Percentiles rank a stretch among this genome's conserved stretches.
phyloP scores from a whole-genome alignment of 2,329 filamentous ascomycete genomes.

The Aspergillus flavus region DNA sequence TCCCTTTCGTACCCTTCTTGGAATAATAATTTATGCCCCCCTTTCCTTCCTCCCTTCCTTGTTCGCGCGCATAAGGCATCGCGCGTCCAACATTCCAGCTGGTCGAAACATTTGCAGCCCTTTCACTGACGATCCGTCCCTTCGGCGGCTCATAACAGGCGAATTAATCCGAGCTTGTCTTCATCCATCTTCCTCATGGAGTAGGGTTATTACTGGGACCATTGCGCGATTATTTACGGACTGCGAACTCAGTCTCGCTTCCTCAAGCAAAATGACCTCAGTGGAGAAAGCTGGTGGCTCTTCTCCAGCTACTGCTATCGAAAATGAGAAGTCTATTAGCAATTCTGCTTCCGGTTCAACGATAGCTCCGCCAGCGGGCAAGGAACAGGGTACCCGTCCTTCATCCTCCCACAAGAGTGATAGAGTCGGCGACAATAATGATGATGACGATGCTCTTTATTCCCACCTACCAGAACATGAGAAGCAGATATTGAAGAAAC shows the following conservation, averaged over 20 bases:
- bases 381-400: constrained; percentile 20
- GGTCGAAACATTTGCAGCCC: too few relatives aligned
- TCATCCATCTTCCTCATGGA: constrained; percentile 17
- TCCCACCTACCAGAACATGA: constrained; percentile 67
- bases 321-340: constrained; percentile 20
- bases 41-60: background rate
- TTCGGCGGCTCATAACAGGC: background rate
- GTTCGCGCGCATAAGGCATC: background rate
- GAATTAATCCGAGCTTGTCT: background rate
- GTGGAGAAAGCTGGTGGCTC: constrained; percentile 6
- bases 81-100: background rate
- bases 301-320: constrained; percentile 6
- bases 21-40: background rate
- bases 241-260: background rate
- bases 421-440: constrained; percentile 35
- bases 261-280: background rate
- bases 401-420: constrained; percentile 11
- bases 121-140: background rate
- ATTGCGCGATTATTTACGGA: background rate
- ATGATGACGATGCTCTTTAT: constrained; percentile 56
- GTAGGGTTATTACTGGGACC: constrained; percentile 5
- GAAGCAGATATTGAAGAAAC: constrained; percentile 66
- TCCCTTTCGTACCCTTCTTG: background rate
- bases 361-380: constrained; percentile 16
- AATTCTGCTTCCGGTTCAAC: constrained; percentile 29